These are phyloP conservation scores for Exophiala spinifera DNA, from an alignment of 2,329 filamentous ascomycete species.

Conservation along the genomic window DNA sequence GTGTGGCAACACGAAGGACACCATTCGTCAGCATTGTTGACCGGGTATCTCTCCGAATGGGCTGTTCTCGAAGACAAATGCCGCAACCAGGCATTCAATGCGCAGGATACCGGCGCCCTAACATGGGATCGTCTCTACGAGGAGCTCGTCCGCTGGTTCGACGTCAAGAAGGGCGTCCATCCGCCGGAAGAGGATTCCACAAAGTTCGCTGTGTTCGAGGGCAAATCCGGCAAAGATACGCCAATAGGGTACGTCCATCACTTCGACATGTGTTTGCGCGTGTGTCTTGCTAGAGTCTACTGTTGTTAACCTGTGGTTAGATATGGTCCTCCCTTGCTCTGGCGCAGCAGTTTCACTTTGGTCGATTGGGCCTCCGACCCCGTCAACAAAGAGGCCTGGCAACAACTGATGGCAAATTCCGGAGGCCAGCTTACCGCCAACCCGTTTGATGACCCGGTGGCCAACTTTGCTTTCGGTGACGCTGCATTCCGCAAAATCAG, in stretches of 20 bases:
- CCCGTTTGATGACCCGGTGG: slow-evolving; percentile 21
- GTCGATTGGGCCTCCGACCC: slow-evolving; percentile 45
- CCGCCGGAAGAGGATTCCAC: slow-evolving; percentile 15
- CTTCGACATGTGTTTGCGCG: background rate
- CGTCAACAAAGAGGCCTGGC: slow-evolving; percentile 47
- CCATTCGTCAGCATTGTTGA: slow-evolving; percentile 42
- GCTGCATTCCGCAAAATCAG: slow-evolving; percentile 11
- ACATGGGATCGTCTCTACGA: slow-evolving; percentile 50
- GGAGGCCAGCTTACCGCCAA: slow-evolving; percentile 26
- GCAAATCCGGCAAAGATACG: slow-evolving; percentile 24
- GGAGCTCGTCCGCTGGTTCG: slow-evolving; percentile 46
- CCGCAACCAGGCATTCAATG: slow-evolving; percentile 49
- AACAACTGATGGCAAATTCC: slow-evolving; percentile 42
- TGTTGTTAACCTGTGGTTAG: background rate
- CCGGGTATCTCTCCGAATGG: slow-evolving; percentile 51
- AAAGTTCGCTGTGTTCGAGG: slow-evolving; percentile 4
- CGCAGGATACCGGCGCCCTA: slow-evolving; percentile 43
- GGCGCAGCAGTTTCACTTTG: slow-evolving; percentile 42
- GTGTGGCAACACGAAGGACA: slow-evolving; percentile 42
- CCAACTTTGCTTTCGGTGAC: slow-evolving; percentile 21
- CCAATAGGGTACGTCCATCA: slow-evolving; percentile 34
- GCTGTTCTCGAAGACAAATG: slow-evolving; percentile 41
- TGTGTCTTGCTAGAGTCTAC: background rate
- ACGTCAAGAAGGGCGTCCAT: slow-evolving; percentile 6
- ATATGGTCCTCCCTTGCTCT: slow-evolving; percentile 36